phyloP scores from a whole-genome alignment of 768 basidiomycete species.

The Trametes elegans region DNA sequence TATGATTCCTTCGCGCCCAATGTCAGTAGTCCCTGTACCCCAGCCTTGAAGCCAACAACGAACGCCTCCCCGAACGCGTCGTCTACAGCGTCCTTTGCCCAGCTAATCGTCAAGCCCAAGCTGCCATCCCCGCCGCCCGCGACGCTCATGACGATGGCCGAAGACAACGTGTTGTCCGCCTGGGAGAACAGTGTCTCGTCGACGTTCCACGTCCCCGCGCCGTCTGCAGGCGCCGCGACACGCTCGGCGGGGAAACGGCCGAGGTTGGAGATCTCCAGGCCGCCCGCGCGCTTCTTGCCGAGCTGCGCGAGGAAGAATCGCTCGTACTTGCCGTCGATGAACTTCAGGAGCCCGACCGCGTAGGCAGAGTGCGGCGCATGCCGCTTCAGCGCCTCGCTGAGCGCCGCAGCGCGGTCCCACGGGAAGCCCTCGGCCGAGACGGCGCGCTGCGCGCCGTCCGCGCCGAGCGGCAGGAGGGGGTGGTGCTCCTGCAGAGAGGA shows the following conservation, averaged over 20 bases:
- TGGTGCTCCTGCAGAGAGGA: conserved; percentile 26
- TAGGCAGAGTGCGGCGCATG: conserved; percentile 23
- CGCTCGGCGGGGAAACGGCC: conserved; percentile 28
- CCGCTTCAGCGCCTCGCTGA: conserved; percentile 27
- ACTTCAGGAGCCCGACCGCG: conserved; percentile 34
- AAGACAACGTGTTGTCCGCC: conserved; percentile 1
- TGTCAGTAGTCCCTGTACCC: background rate
- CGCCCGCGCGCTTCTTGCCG: conserved; percentile 34
- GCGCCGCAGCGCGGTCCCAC: conserved; percentile 33
- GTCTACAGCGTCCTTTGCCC: conserved; percentile 22
- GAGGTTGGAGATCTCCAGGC: conserved; percentile 40
- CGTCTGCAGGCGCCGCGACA: background rate
- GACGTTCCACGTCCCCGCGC: conserved; percentile 18
- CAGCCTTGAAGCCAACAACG: conserved; percentile 1
- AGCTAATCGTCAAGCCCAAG: conserved; percentile 21
- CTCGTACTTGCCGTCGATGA: conserved; percentile 33
- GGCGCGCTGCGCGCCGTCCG: background rate
- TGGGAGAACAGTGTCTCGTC: conserved; percentile 19
- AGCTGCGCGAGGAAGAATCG: conserved; percentile 30
- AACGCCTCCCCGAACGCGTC: conserved; percentile 23
- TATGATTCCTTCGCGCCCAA: background rate
- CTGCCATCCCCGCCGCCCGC: conserved; percentile 19
- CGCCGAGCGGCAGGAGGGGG: conserved; percentile 18
- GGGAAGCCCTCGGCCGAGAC: conserved; percentile 10
- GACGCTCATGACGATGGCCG: conserved; percentile 24